Evolutionary conservation across 164 flowering plant species (phyloP).

Genomic region (Tinospora cordifolia): DNA sequence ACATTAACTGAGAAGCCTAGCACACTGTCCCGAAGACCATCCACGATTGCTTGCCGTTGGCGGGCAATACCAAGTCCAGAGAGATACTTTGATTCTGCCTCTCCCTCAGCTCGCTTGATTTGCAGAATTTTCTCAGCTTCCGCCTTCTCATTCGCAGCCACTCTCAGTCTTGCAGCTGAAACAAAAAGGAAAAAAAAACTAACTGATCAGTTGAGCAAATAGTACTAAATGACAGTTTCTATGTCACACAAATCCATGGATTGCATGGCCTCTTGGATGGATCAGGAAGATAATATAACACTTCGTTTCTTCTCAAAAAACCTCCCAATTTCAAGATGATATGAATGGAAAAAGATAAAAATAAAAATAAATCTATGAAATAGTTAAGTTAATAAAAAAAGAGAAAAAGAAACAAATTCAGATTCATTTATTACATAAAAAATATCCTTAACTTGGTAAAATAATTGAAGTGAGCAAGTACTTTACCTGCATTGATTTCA

Average conservation of each 20-base stretch:
- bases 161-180: constrained; percentile 64
- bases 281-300: no score
- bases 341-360: no score
- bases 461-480: neutral
- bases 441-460: neutral
- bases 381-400: no score
- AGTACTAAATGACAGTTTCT: neutral
- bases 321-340: no score
- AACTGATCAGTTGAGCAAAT: neutral
- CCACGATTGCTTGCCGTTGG: constrained; percentile 63
- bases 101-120: constrained; percentile 55
- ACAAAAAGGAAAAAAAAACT: neutral
- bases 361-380: no score
- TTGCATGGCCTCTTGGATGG: no score
- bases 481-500: constrained; percentile 80
- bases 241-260: no score
- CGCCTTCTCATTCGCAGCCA: constrained; percentile 50
- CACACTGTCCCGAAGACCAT: constrained; percentile 75
- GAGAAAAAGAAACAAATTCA: no score
- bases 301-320: no score
- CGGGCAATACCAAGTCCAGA: constrained; percentile 52
- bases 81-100: constrained; percentile 51
- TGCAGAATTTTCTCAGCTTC: constrained; percentile 55
- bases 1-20: constrained; percentile 63
- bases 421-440: no score